Conservation (phyloP, 1,139 yeast species). For the Suhomyces atakaporum region DNA sequence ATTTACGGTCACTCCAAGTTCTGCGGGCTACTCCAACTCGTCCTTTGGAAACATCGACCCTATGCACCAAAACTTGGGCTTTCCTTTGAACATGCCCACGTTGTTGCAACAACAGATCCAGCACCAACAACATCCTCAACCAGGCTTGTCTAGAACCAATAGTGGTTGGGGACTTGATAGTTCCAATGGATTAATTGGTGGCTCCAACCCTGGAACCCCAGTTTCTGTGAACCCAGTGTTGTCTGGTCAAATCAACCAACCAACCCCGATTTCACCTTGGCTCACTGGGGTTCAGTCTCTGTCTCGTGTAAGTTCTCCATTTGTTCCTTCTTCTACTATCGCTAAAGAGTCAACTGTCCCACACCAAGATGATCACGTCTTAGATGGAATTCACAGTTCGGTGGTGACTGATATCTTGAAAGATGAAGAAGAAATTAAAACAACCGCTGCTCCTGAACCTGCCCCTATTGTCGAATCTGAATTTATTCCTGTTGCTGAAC, state of each 20-base stretch:
- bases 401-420: slow-evolving; percentile 42
- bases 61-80: slow-evolving; percentile 20
- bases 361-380: slow-evolving; percentile 29
- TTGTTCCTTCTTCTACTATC: slow-evolving; percentile 25
- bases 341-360: slow-evolving; percentile 4
- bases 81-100: slow-evolving; percentile 29
- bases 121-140: slow-evolving; percentile 28
- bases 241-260: slow-evolving; percentile 30
- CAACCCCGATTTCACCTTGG: slow-evolving; percentile 50
- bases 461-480: slow-evolving; percentile 1
- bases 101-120: slow-evolving; percentile 37
- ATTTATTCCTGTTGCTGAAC: slow-evolving; percentile 9
- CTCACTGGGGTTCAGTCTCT: slow-evolving; percentile 32
- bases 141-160: slow-evolving; percentile 36
- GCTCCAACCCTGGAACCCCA: slow-evolving; percentile 33
- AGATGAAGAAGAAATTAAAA: slow-evolving; percentile 24
- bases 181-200: slow-evolving; percentile 20
- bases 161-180: slow-evolving; percentile 47
- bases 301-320: slow-evolving; percentile 47
- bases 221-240: slow-evolving; percentile 27
- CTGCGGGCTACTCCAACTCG: slow-evolving; percentile 12
- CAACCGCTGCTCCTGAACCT: slow-evolving; percentile 1
- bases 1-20: slow-evolving; percentile 25
- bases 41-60: slow-evolving; percentile 26
- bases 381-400: slow-evolving; percentile 38